Base-by-base conservation (phyloP, 192 early-diverging fungal species). In the Rhizophagus prolifer region DNA sequence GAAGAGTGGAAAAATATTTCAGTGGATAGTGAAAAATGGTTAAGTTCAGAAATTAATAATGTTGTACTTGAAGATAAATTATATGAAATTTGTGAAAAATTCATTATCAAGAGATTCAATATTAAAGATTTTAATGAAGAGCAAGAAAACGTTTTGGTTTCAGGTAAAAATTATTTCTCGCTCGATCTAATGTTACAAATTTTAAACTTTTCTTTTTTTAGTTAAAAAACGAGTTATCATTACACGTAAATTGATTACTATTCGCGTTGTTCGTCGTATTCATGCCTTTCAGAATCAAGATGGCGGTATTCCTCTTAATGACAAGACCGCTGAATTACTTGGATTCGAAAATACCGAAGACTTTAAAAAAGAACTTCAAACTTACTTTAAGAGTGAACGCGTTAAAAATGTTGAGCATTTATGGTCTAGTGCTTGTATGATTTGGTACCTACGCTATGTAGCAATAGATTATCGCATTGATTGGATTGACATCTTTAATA, bases 51-150 rank as follows among this genome's bases (percentile, higher is more conserved):
- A 66, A 41, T 66, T 30, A 13, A 75, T 65, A 34, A 75, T 25
- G n/a, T 66, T 25, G 74, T 66, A 3, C 21, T 28, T 4, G 74
- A 75, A 47, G 74, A 66, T 19, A 31, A 26, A 30, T 75, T 75
- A 75, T 75, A 65, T n/a, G 62, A 66, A 8, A 31, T 19, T 10
- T 44, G 36, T n/a, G 41, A 54, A 63, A 75, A 50, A 30, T 75
- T 30, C 28, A 65, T 75, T 36, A 31, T 66, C 12, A 25, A 65
- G 0, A 14, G 61, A 28, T 75, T 75, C 46, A 21, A 75, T 7
- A 26, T 75, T 25, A 75, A 16, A 23, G 31, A 31, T 13, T 46
- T 54, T 54, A 46, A 63, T 1, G 26, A 65, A 30, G 25, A 28
- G 28, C 74, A 64, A 60, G 4, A 25, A 21, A n/a, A n/a, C 0